phyloP scores from a whole-genome alignment of 305 asterid species.

The Fraxinus baroniana region DNA sequence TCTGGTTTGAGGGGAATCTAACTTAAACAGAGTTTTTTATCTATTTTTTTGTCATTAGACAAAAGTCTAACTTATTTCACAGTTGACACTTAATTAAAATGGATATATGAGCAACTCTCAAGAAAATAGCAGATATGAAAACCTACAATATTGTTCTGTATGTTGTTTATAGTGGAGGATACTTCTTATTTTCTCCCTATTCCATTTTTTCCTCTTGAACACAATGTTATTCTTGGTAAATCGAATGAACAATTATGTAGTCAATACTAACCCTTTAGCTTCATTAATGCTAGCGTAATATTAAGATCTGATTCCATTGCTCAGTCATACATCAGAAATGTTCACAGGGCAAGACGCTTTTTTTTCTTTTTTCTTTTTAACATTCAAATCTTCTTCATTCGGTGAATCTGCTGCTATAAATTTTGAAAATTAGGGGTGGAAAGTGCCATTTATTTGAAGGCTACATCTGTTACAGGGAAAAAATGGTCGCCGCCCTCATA shows the following conservation, averaged over 20 bases:
- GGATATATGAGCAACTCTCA: neutral
- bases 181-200: neutral
- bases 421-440: neutral
- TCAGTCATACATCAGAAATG: neutral
- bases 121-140: neutral
- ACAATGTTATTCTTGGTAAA: neutral
- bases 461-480: constrained; percentile 61
- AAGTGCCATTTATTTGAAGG: constrained; percentile 3
- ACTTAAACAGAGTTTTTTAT: neutral
- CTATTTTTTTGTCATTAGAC: neutral
- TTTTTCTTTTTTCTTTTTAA: neutral
- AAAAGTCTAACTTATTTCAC: neutral
- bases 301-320: neutral
- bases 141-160: neutral
- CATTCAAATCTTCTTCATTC: neutral
- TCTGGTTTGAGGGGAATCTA: neutral
- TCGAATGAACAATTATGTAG: neutral
- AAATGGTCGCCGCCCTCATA: constrained; percentile 91
- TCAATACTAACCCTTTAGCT: neutral
- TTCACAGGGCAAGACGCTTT: neutral
- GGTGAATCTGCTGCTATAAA: neutral
- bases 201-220: neutral
- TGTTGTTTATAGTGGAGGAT: neutral
- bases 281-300: neutral
- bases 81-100: neutral